Conservation (phyloP, 192 early-diverging fungal genomes). For the Gryganskiella cystojenkinii region DNA sequence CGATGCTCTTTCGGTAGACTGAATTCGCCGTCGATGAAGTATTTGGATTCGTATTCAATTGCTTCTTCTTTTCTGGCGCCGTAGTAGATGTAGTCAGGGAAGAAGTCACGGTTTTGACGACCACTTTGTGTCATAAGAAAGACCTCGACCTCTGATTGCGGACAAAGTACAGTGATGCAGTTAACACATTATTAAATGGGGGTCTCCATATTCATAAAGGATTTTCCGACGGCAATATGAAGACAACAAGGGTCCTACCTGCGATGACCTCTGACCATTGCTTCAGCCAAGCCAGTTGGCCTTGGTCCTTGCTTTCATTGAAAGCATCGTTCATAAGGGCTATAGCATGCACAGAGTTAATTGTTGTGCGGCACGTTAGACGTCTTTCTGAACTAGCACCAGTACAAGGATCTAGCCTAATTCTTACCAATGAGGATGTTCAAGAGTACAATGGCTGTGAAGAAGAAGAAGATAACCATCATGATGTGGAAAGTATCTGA, state of each 20-base stretch:
- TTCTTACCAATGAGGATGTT: constrained; percentile 45
- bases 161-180: too few species aligned
- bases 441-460: constrained; percentile 41
- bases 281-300: constrained; percentile 14
- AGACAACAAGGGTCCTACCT: too few species aligned
- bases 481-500: constrained; percentile 36
- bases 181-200: too few species aligned
- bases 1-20: constrained; percentile 13
- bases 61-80: constrained; percentile 9
- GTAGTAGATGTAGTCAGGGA: constrained; percentile 32
- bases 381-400: too few species aligned
- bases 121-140: neutral
- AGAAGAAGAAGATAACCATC: constrained; percentile 52
- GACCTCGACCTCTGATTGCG: too few species aligned
- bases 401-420: too few species aligned
- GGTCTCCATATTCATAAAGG: too few species aligned
- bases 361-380: too few species aligned
- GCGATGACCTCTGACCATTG: constrained; percentile 25
- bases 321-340: constrained; percentile 30
- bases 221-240: too few species aligned
- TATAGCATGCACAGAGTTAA: too few species aligned
- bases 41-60: constrained; percentile 4
- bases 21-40: constrained; percentile 2
- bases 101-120: constrained; percentile 10
- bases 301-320: constrained; percentile 9